Evolutionary conservation across 192 early-diverging fungal genomes (phyloP).

Genomic region (Entophlyctis helioformis): DNA sequence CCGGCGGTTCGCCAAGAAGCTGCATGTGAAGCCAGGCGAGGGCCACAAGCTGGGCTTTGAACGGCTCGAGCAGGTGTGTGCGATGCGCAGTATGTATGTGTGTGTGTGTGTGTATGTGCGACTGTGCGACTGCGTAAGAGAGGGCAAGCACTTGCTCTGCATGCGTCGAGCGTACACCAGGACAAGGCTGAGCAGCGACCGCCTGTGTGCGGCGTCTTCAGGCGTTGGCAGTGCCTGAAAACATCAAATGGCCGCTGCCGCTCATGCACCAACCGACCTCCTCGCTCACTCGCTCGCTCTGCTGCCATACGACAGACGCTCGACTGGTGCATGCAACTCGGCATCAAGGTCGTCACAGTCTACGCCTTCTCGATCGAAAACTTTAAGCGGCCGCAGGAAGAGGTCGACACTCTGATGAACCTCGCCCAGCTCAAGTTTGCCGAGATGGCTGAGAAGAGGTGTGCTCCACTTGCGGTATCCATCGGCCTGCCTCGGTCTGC

Average conservation of each 20-base stretch:
- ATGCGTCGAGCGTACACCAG: too few species aligned
- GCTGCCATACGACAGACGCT: too few species aligned
- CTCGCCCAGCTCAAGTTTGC: slow-evolving; percentile 65
- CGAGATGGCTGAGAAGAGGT: slow-evolving; percentile 62
- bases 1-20: slow-evolving; percentile 69
- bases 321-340: slow-evolving; percentile 78
- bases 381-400: slow-evolving; percentile 76
- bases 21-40: slow-evolving; percentile 32
- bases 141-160: too few species aligned
- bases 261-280: too few species aligned
- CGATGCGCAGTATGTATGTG: not conserved
- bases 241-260: too few species aligned
- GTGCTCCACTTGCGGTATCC: slow-evolving; percentile 9
- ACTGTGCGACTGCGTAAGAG: too few species aligned
- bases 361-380: slow-evolving; percentile 99
- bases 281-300: too few species aligned
- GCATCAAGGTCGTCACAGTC: slow-evolving; percentile 75
- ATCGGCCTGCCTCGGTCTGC: too few species aligned
- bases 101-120: slow-evolving; percentile 3
- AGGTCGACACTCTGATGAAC: slow-evolving; percentile 79
- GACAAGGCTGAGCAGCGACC: too few species aligned
- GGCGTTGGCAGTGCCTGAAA: too few species aligned
- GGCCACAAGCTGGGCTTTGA: slow-evolving; percentile 78
- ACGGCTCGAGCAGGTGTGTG: slow-evolving; percentile 59
- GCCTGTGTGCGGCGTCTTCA: too few species aligned